Evolutionary conservation across 2,329 filamentous ascomycete species (phyloP).

Genomic region (Sporothrix brunneoviolacea): DNA sequence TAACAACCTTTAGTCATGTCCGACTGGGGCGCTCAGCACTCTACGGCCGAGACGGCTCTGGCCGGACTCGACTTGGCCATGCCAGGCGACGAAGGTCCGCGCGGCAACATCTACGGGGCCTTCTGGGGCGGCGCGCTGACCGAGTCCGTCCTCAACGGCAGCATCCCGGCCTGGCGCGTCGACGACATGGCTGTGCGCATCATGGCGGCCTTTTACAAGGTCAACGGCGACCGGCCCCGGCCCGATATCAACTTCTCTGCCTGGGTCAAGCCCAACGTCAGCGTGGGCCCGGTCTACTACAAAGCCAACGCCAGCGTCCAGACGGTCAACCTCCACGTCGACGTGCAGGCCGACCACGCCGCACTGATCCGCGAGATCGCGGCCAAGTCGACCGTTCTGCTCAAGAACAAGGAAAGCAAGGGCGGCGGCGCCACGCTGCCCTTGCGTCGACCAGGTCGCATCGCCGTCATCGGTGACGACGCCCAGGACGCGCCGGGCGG

Average conservation of each 20-base stretch:
- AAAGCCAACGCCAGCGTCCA: conserved; percentile 43
- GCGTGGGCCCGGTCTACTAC: conserved; percentile 46
- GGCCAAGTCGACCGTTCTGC: conserved; percentile 49
- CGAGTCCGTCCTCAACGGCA: conserved; percentile 62
- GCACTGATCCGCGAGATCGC: conserved; percentile 44
- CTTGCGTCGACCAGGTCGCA: conserved; percentile 35
- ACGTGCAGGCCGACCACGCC: conserved; percentile 48
- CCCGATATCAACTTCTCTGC: conserved; percentile 59
- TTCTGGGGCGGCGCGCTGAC: conserved; percentile 74
- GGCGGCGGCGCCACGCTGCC: no score
- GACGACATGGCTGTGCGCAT: conserved; percentile 64
- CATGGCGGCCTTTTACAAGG: conserved; percentile 33
- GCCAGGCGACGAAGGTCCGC: conserved; percentile 52
- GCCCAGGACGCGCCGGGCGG: conserved; percentile 54
- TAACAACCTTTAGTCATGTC: conserved; percentile 46
- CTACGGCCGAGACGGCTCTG: conserved; percentile 52
- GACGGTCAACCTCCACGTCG: conserved; percentile 59
- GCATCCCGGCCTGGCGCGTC: conserved; percentile 62
- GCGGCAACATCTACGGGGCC: conserved; percentile 51
- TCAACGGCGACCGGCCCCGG: conserved; percentile 21
- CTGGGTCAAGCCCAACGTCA: conserved; percentile 50
- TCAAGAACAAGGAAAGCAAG: conserved; percentile 48
- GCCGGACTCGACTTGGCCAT: conserved; percentile 64
- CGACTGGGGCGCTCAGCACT: conserved; percentile 61
- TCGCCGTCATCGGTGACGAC: conserved; percentile 70